These are phyloP conservation scores for Hygrophila difformis DNA, from an alignment of 257 asterid genomes.

Conservation along the genomic window DNA sequence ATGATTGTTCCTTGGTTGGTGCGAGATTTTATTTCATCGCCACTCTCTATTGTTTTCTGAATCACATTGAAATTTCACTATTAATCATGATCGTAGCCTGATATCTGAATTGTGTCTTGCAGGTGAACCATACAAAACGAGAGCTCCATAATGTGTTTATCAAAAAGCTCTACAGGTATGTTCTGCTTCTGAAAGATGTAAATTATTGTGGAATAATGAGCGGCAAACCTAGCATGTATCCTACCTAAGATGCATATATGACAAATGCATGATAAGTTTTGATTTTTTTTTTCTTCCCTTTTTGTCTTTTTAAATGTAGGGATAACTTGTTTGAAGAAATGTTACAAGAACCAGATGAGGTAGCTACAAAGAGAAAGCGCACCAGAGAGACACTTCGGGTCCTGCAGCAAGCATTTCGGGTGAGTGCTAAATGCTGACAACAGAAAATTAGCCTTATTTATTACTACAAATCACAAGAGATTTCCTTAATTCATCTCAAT, in stretches of 20 bases:
- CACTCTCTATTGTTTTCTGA: no score
- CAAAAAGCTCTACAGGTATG: slow-evolving; percentile 86
- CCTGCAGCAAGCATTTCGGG: slow-evolving; percentile 93
- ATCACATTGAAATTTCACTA: not conserved
- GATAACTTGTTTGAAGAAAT: slow-evolving; percentile 89
- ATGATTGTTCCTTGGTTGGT: no score
- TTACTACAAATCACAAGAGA: no score
- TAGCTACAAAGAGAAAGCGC: slow-evolving; percentile 80
- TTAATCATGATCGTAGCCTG: not conserved
- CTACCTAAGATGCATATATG: no score
- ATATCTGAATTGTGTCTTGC: slow-evolving; percentile 12
- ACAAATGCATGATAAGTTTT: no score
- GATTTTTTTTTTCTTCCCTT: not conserved
- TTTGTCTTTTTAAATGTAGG: slow-evolving; percentile 31
- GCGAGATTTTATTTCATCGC: no score
- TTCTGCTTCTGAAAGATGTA: slow-evolving; percentile 6
- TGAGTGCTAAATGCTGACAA: slow-evolving; percentile 24
- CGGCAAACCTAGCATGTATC: no score
- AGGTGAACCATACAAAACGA: slow-evolving; percentile 94
- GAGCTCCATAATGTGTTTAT: slow-evolving; percentile 92
- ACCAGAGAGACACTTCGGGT: slow-evolving; percentile 77
- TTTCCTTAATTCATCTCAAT: no score
- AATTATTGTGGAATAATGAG: not conserved
- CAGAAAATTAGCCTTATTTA: no score
- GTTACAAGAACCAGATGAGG: slow-evolving; percentile 96